Evolutionary conservation across 192 early-diverging fungal species (phyloP), one percentile per base, ranked within the genome.

Genomic region (Coemansia sp.): DNA sequence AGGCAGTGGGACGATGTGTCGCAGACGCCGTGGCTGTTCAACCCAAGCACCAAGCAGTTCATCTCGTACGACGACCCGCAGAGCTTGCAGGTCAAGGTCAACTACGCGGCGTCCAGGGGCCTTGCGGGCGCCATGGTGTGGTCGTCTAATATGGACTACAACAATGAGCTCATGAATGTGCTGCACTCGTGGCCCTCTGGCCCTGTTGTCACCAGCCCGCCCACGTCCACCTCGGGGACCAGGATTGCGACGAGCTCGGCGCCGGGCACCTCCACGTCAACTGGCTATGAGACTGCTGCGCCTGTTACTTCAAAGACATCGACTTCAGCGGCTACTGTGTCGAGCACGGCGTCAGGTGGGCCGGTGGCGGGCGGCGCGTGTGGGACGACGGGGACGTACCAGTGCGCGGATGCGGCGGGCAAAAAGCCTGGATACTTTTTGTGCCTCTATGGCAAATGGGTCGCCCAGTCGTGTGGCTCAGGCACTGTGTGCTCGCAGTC

Each of bases 1-100:
- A 79, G 86, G n/a, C 69, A 82, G 61, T 90, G 85, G 81, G 89
- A 91, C 43, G 26, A 68, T 8, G 68, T 63, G 7, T 82, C 84
- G 13, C 70, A 84, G 62, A 90, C 89, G 6, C 89, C 91, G 7
- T 91, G 89, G 88, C 38, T 93, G 36, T 93, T 85, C 76, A 88
- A 88, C 41, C 80, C 82, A 3, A 57, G 31, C 18, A 89, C 74
- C 18, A 86, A 79, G 36, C 64, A 73, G 39, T 89, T 86, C 59
- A 87, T 92, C 64, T 87, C 87, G 7, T 92, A 92, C 50, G 88
- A 91, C 56, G 88, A 92, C 50, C 77, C 84, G 10, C 42, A 77
- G 33, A 88, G 87, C 20, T 52, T 92, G 34, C 68, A 67, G 47
- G 65, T 84, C 55, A 91, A 91, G 76, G 84, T 85, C 2, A 66